These are phyloP conservation scores for Pichia sp. DNA, from an alignment of 1,139 yeast species.

Conservation along the genomic window DNA sequence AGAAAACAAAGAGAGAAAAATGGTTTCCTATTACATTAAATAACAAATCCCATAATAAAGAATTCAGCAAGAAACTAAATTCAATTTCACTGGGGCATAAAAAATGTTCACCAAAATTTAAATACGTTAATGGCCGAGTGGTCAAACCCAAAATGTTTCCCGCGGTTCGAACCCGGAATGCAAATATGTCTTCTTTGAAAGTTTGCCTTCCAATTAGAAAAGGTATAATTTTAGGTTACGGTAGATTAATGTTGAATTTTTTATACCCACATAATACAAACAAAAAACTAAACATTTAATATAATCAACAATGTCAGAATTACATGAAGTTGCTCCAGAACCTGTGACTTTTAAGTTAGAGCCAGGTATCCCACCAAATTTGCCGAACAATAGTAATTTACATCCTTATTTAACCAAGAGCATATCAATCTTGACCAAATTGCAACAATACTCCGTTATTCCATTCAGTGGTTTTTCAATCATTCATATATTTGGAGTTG, in stretches of 20 bases:
- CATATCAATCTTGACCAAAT: constrained; percentile 13
- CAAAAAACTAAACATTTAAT: background rate
- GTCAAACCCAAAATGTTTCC: too few species aligned
- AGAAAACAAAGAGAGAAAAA: too few species aligned
- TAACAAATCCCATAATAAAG: too few species aligned
- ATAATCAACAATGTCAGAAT: constrained; percentile 8
- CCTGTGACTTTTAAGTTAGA: background rate
- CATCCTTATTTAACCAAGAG: constrained; percentile 11
- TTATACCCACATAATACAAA: too few species aligned
- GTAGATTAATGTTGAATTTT: too few species aligned
- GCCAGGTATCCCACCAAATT: constrained; percentile 19
- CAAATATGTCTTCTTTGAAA: background rate
- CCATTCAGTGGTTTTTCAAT: constrained; percentile 52
- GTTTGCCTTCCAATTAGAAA: background rate
- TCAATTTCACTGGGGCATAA: too few species aligned
- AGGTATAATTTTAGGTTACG: too few species aligned
- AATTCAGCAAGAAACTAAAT: too few species aligned
- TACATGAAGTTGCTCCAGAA: constrained; percentile 13
- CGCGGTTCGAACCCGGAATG: too few species aligned
- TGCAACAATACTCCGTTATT: constrained; percentile 60
- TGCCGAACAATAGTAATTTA: constrained; percentile 8
- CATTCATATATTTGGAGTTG: constrained; percentile 52
- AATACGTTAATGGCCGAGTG: too few species aligned
- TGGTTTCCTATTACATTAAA: too few species aligned
- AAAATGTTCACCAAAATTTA: too few species aligned